Evolutionary conservation across 768 basidiomycete genomes (phyloP).

Genomic region (Lentinula raphanica): DNA sequence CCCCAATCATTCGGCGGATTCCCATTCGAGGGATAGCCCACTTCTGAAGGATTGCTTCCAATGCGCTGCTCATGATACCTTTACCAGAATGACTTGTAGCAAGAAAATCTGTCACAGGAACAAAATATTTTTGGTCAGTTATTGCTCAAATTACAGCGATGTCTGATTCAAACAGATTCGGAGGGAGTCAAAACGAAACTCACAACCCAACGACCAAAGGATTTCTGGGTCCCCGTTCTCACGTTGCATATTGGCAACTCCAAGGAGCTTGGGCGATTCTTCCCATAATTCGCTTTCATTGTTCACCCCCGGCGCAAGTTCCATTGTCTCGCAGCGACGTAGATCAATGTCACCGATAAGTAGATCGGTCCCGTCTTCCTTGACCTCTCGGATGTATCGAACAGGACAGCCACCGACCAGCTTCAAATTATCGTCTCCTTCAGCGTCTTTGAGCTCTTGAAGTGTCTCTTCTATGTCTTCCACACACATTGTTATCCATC

Average conservation of each 20-base stretch:
- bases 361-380: constrained; percentile 47
- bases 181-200: constrained; percentile 9
- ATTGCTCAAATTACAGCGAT: not conserved
- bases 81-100: constrained; percentile 55
- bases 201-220: constrained; percentile 60
- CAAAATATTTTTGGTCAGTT: not conserved
- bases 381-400: constrained; percentile 45
- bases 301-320: constrained; percentile 19
- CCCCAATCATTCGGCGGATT: constrained; percentile 37
- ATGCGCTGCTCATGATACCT: constrained; percentile 70
- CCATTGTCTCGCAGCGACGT: constrained; percentile 26
- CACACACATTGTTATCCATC: constrained; percentile 23
- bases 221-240: constrained; percentile 48
- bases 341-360: constrained; percentile 45
- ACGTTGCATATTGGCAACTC: constrained; percentile 36
- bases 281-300: constrained; percentile 32
- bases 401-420: constrained; percentile 45
- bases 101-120: constrained; percentile 51
- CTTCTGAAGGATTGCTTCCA: constrained; percentile 44
- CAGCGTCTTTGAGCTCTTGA: constrained; percentile 24
- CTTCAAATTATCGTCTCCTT: constrained; percentile 19
- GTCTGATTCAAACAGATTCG: too few species aligned
- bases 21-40: constrained; percentile 70
- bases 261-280: constrained; percentile 15
- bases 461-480: constrained; percentile 25